These are phyloP conservation scores for Nicotiana tomentosiformis DNA, from an alignment of 257 asterid genomes.

Conservation along the genomic window DNA sequence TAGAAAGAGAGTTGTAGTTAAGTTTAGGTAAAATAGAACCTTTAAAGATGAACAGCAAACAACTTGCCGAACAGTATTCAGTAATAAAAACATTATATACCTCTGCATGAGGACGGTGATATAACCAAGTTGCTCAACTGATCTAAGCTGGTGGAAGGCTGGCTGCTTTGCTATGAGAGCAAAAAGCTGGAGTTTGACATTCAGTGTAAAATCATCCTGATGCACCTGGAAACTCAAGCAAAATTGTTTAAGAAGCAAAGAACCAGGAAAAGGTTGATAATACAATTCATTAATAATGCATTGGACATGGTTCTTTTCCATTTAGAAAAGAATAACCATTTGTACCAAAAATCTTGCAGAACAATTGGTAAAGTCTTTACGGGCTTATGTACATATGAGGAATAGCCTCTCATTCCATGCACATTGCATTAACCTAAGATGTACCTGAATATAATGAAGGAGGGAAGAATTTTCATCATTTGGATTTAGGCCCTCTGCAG, in stretches of 20 bases:
- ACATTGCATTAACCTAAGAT: background rate
- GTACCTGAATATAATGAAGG: slow-evolving; percentile 90
- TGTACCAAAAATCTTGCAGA: background rate
- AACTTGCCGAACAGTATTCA: background rate
- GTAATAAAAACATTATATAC: slow-evolving; percentile 30
- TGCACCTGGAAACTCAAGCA: slow-evolving; percentile 53
- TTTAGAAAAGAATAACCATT: background rate
- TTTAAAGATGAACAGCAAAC: background rate
- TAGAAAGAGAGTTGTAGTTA: slow-evolving; percentile 14
- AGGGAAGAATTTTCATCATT: slow-evolving; percentile 93
- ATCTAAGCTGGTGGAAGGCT: slow-evolving; percentile 97
- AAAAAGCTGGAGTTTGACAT: slow-evolving; percentile 80
- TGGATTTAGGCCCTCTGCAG: slow-evolving; percentile 77
- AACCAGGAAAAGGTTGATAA: background rate
- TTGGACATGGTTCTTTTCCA: background rate
- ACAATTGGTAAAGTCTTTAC: background rate
- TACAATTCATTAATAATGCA: background rate
- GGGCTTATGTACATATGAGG: background rate
- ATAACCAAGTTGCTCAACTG: slow-evolving; percentile 99
- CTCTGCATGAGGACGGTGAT: slow-evolving; percentile 84
- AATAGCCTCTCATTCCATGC: background rate
- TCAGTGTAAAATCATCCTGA: slow-evolving; percentile 83
- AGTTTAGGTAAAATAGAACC: slow-evolving; percentile 5
- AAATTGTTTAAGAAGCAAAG: background rate
- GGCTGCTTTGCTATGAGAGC: slow-evolving; percentile 90